phyloP scores from a whole-genome alignment of 2,329 filamentous ascomycete genomes.

The Fusarium sp. region DNA sequence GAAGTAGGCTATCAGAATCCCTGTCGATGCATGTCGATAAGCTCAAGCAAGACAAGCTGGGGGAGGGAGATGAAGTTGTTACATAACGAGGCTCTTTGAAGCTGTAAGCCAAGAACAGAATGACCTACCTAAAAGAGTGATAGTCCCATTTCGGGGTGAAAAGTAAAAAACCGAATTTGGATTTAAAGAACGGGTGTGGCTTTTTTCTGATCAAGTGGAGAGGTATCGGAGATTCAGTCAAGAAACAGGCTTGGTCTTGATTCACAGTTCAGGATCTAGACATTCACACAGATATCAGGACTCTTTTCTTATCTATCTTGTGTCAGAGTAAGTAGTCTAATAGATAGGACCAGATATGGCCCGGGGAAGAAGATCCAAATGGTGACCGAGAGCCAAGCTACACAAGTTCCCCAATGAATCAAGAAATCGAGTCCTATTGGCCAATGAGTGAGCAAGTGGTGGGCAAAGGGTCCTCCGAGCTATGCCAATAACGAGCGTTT shows the following conservation, averaged over 20 bases:
- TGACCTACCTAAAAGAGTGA: conserved; percentile 7
- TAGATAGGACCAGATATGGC: background rate
- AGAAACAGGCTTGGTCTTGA: background rate
- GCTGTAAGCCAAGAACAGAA: background rate
- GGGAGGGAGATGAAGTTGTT: background rate
- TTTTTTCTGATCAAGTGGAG: background rate
- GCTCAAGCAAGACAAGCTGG: background rate
- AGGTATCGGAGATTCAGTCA: background rate
- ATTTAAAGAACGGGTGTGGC: background rate
- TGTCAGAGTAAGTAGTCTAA: too few relatives aligned
- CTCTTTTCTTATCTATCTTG: background rate
- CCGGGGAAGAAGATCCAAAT: background rate
- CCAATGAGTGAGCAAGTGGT: background rate
- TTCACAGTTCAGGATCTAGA: background rate
- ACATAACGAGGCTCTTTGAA: conserved; percentile 9
- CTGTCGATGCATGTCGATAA: conserved; percentile 1
- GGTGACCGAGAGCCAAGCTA: background rate
- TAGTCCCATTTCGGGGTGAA: background rate
- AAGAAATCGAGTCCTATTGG: background rate
- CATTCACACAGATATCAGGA: background rate
- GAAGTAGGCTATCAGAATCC: conserved; percentile 8
- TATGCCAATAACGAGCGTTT: conserved; percentile 1
- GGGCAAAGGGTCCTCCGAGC: background rate
- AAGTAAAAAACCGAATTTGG: background rate
- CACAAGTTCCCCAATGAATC: conserved; percentile 17